These are phyloP conservation scores for Zygoascus tannicola DNA, from an alignment of 805 yeast species.

Conservation along the genomic window DNA sequence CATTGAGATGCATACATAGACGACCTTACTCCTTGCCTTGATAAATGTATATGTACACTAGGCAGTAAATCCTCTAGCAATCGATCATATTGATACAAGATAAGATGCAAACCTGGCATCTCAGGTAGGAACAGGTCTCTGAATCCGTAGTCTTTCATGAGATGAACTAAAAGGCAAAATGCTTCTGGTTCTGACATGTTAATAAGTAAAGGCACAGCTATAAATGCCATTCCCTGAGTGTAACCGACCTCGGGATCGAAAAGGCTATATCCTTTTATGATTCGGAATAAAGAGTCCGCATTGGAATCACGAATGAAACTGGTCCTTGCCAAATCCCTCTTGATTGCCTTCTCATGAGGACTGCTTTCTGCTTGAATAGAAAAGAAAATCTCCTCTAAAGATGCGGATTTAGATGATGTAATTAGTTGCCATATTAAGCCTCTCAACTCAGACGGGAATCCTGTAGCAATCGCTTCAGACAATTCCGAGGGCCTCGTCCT, in stretches of 20 bases:
- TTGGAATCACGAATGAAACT: constrained; percentile 65
- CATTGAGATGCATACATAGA: constrained; percentile 98
- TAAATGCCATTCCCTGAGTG: constrained; percentile 96
- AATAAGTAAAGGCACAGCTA: constrained; percentile 74
- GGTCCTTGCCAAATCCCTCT: constrained; percentile 77
- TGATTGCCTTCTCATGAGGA: constrained; percentile 65
- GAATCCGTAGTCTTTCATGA: constrained; percentile 81
- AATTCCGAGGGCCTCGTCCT: constrained; percentile 50
- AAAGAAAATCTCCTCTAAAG: constrained; percentile 50
- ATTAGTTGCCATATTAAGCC: constrained; percentile 92
- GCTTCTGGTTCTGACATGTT: constrained; percentile 78
- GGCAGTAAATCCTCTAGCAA: constrained; percentile 72
- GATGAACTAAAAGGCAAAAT: constrained; percentile 65
- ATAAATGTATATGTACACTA: constrained; percentile 59
- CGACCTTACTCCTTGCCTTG: constrained; percentile 78
- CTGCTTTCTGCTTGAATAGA: constrained; percentile 40
- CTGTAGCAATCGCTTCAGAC: constrained; percentile 53
- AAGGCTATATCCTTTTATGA: constrained; percentile 75
- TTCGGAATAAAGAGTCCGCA: constrained; percentile 56
- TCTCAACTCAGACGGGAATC: constrained; percentile 77
- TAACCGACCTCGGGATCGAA: constrained; percentile 92
- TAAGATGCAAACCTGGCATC: constrained; percentile 86
- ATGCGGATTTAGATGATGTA: constrained; percentile 61
- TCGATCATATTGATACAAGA: constrained; percentile 84
- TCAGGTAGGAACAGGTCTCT: constrained; percentile 73